Evolutionary conservation across 805 yeast genomes (phyloP).

Genomic region (Metschnikowia lunata): DNA sequence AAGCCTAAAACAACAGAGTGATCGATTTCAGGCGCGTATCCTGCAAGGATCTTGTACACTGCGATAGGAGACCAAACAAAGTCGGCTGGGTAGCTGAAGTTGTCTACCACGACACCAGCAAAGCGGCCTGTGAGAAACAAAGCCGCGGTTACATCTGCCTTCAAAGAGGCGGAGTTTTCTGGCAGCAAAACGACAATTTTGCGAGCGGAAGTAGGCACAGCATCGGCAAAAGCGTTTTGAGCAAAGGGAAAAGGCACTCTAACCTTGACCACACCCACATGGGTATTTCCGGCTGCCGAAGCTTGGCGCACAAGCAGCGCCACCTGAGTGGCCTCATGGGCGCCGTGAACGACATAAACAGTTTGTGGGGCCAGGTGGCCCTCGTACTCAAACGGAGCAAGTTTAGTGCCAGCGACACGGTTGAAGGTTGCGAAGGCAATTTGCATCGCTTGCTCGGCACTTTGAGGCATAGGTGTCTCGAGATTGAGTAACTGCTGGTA

Average conservation of each 20-base stretch:
- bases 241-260: conserved; percentile 83
- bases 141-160: conserved; percentile 70
- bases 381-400: conserved; percentile 62
- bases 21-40: conserved; percentile 34
- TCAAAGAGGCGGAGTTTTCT: conserved; percentile 44
- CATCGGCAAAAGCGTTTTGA: conserved; percentile 50
- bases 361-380: conserved; percentile 63
- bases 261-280: conserved; percentile 61
- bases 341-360: conserved; percentile 80
- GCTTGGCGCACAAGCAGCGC: conserved; percentile 38
- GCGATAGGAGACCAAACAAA: conserved; percentile 56
- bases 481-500: conserved; percentile 34
- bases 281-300: conserved; percentile 15
- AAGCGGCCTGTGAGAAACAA: conserved; percentile 49
- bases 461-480: conserved; percentile 17
- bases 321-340: conserved; percentile 58
- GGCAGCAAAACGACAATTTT: conserved; percentile 69
- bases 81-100: conserved; percentile 47
- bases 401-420: conserved; percentile 47
- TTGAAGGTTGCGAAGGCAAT: conserved; percentile 50
- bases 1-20: conserved; percentile 25
- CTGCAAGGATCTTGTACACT: conserved; percentile 43
- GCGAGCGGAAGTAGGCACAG: conserved; percentile 55
- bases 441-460: conserved; percentile 37
- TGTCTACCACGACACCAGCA: conserved; percentile 41